Evolutionary conservation across 2,329 filamentous ascomycete genomes (phyloP).

Genomic region (Paracamarosporium sp.): DNA sequence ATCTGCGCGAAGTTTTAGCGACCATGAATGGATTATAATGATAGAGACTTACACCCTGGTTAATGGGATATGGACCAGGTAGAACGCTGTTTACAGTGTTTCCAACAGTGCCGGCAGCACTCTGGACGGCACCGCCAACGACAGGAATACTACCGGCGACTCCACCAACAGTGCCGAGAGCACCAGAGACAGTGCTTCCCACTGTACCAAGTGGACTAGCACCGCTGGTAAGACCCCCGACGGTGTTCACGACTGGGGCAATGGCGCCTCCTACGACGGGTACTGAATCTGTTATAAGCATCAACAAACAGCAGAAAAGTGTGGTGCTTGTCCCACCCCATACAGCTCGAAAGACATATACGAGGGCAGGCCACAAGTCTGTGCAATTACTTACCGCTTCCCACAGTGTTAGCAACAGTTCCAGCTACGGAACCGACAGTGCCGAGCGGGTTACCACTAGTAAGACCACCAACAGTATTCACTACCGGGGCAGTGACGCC

Average conservation of each 20-base stretch:
- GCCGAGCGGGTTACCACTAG: background rate
- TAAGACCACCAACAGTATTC: background rate
- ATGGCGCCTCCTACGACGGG: constrained; percentile 7
- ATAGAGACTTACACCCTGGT: constrained; percentile 3
- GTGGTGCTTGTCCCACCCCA: no score
- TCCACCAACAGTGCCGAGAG: background rate
- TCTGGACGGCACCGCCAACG: background rate
- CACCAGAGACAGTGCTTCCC: background rate
- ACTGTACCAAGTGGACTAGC: background rate
- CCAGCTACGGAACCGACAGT: background rate
- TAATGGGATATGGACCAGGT: background rate
- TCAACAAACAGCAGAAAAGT: no score
- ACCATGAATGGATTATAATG: no score
- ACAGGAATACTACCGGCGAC: background rate
- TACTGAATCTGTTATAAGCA: background rate
- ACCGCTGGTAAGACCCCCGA: background rate
- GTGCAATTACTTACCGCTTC: constrained; percentile 9
- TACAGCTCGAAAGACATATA: no score
- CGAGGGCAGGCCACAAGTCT: background rate
- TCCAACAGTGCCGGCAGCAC: background rate
- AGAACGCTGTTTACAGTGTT: background rate
- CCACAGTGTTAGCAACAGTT: constrained; percentile 6
- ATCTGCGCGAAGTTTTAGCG: constrained; percentile 7
- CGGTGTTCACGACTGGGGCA: background rate
- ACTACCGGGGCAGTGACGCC: background rate